phyloP scores from a whole-genome alignment of 208 protist species.

The Angomonas ambiguus region DNA sequence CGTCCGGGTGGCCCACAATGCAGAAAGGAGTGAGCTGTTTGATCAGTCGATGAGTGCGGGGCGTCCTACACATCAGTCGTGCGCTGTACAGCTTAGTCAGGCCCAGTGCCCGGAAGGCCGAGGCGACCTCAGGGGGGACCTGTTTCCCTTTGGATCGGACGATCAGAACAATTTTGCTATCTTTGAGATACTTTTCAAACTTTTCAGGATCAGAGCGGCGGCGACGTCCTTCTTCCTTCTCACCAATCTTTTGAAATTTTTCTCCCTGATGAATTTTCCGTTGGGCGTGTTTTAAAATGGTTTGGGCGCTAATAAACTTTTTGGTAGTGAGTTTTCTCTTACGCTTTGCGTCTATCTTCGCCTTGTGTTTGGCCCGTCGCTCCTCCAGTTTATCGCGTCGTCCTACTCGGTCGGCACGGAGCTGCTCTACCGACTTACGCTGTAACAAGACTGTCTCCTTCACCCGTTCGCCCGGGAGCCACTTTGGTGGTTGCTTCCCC shows the following conservation, averaged over 20 bases:
- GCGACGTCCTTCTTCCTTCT: constrained; percentile 51
- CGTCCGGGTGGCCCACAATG: constrained; percentile 72
- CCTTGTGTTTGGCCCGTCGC: constrained; percentile 65
- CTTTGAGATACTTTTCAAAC: constrained; percentile 31
- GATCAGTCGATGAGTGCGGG: constrained; percentile 54
- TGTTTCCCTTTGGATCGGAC: constrained; percentile 79
- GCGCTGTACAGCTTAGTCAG: constrained; percentile 78
- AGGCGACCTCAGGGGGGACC: constrained; percentile 69
- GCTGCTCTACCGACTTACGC: constrained; percentile 88
- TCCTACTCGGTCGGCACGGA: constrained; percentile 78
- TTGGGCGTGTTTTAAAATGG: constrained; percentile 79
- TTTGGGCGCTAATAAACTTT: constrained; percentile 86
- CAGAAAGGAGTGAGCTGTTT: constrained; percentile 78
- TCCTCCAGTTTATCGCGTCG: constrained; percentile 79
- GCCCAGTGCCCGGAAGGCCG: constrained; percentile 55
- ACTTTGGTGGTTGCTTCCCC: constrained; percentile 87
- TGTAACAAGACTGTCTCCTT: constrained; percentile 90
- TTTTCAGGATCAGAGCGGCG: constrained; percentile 24
- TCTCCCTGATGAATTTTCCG: constrained; percentile 63
- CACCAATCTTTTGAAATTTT: constrained; percentile 78
- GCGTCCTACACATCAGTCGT: constrained; percentile 53
- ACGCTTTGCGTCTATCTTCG: constrained; percentile 82
- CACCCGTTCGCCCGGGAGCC: constrained; percentile 87
- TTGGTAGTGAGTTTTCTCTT: constrained; percentile 77
- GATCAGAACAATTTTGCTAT: constrained; percentile 54